A percentile compares a stretch with the other conserved stretches of the same genome.
Conservation (phyloP, 176 grass and related monocot species). For the Chloris gayana region DNA sequence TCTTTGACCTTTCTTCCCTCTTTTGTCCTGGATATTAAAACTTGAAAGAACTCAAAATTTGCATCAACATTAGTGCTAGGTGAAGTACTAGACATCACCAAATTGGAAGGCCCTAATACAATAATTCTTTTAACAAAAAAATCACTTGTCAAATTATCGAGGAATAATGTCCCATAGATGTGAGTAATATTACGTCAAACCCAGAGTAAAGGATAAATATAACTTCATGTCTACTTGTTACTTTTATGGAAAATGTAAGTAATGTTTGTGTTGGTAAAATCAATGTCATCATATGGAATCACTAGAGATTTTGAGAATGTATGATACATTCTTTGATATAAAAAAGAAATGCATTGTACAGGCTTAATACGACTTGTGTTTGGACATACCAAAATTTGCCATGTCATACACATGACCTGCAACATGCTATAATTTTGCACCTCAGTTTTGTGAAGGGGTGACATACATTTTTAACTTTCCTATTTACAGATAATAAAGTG, state of each 20-base stretch:
- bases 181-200: not conserved
- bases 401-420: not conserved
- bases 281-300: not conserved
- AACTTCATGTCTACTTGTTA: not conserved
- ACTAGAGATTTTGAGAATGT: not conserved
- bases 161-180: not conserved
- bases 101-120: slow-evolving; percentile 13
- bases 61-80: not conserved
- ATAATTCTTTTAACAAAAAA: not conserved
- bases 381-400: not conserved
- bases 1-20: not conserved
- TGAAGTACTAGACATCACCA: slow-evolving; percentile 2
- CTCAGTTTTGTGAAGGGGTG: not conserved
- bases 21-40: slow-evolving; percentile 13
- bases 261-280: not conserved
- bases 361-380: not conserved
- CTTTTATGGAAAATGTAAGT: not conserved
- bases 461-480: not conserved
- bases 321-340: not conserved
- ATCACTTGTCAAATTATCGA: not conserved
- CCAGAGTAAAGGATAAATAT: not conserved
- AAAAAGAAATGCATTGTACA: not conserved
- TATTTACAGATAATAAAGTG: slow-evolving; percentile 41
- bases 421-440: slow-evolving; percentile 1
- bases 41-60: not conserved